A percentile compares a stretch with the other conserved stretches of the same genome.
phyloP scores from a whole-genome alignment of 345 rosid genomes.

The Euphorbia lathyris region DNA sequence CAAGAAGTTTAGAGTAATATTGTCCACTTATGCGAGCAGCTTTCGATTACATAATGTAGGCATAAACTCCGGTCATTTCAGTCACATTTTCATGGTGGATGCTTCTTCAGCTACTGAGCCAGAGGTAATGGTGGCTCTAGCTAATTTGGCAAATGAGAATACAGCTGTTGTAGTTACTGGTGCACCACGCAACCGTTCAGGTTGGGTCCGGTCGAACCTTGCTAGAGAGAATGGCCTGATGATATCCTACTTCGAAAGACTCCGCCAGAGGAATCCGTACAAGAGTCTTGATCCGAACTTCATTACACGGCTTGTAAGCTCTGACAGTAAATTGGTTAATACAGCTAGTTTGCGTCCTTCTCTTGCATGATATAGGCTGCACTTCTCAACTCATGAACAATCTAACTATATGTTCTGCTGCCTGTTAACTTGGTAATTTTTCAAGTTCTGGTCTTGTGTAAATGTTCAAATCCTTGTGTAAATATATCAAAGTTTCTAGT shows the following conservation, averaged over 20 bases:
- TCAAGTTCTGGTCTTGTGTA: too few relatives aligned
- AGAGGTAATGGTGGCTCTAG: constrained; percentile 35
- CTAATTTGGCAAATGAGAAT: constrained; percentile 26
- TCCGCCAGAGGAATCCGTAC: constrained; percentile 12
- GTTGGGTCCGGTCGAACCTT: constrained; percentile 33
- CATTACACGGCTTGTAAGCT: not conserved
- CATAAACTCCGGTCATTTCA: constrained; percentile 32
- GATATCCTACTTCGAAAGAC: constrained; percentile 36
- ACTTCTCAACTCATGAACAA: too few relatives aligned
- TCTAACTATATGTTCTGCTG: too few relatives aligned
- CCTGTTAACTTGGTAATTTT: too few relatives aligned
- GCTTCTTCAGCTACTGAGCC: constrained; percentile 39
- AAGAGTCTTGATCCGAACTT: not conserved
- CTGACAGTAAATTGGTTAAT: too few relatives aligned
- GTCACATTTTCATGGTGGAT: constrained; percentile 33
- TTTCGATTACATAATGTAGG: constrained; percentile 30
- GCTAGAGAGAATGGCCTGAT: constrained; percentile 26
- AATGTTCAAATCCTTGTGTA: too few relatives aligned
- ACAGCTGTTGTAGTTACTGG: constrained; percentile 34
- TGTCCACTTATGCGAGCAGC: constrained; percentile 32
- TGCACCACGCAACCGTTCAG: constrained; percentile 11
- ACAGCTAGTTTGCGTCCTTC: too few relatives aligned
- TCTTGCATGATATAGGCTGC: too few relatives aligned
- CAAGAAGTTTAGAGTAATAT: constrained; percentile 22
- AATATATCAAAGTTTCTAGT: too few relatives aligned